Evolutionary conservation across 495 filamentous ascomycete genomes (phyloP).

Genomic region (Clohesyomyces aquaticus): DNA sequence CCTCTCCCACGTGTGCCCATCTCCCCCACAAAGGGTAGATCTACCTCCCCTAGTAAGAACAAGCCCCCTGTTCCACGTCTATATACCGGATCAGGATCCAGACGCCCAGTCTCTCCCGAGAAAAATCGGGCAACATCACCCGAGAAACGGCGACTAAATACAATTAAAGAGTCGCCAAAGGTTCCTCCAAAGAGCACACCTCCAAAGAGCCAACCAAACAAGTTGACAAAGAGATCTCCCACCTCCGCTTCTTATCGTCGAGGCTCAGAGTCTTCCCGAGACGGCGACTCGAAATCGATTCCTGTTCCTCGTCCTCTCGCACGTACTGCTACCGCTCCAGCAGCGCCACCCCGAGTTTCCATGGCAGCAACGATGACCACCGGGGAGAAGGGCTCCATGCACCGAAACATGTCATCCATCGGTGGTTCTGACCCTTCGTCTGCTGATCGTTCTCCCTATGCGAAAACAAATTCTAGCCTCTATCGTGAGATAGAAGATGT

Average conservation of each 20-base stretch:
- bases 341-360: background rate
- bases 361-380: conserved; percentile 22
- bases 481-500: conserved; percentile 29
- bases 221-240: background rate
- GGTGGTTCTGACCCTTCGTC: background rate
- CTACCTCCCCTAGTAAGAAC: background rate
- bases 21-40: background rate
- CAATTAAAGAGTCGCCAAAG: background rate
- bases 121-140: background rate
- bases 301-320: conserved; percentile 9
- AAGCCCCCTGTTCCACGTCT: background rate
- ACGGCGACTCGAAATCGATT: background rate
- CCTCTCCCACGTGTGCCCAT: conserved; percentile 11
- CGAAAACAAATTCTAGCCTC: conserved; percentile 23
- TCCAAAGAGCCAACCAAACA: conserved; percentile 1
- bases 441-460: background rate
- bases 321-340: conserved; percentile 10
- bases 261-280: background rate
- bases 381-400: background rate
- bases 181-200: background rate
- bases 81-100: background rate
- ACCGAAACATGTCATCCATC: conserved; percentile 5
- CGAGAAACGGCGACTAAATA: background rate
- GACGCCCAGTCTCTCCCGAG: background rate
- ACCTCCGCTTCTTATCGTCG: background rate